Evolutionary conservation across 352 stramenopile species (phyloP), one percentile per base, ranked within the genome.

Genomic region (Globisporangium orthogonon): DNA sequence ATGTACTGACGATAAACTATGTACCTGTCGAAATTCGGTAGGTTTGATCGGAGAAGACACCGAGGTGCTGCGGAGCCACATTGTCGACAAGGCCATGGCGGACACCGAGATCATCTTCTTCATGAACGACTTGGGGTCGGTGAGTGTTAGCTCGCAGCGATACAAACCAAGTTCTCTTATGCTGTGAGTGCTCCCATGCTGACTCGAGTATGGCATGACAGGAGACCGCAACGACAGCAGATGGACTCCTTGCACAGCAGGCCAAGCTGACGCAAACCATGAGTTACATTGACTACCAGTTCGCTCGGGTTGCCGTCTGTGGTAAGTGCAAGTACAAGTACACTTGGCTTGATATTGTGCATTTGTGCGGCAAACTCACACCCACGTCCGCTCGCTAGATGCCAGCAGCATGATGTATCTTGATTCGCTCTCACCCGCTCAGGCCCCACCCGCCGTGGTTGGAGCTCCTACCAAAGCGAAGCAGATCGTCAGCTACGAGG

Each of bases 31-130:
- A 23, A 23, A 23, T 52, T 7, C 0, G 18, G 40, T 17, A 89
- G 79, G 79, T 7, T 50, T 89, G 3, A 65, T 87, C 33, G 79
- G 79, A 0, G 71, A 82, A 0, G 52, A 41, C 9, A 53, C 52
- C 5, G 77, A 89, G 39, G 61, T 83, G 0, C 50, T 71, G 39
- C 70, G 73, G 15, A 60, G 75, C 44, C 63, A 46, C 6, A 54
- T 86, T 29, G 61, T 86, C 5, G 69, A 79, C 33, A 84, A 78
- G 57, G 77, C 75, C 14, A 64, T 87, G n/a, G 72, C 69, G n/a
- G 79, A 89, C 49, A 47, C 79, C 10, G 77, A 89, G 50, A 75
- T 89, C 37, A 56, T 89, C 28, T 89, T 89, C 50, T 87, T 89
- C 56, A 84, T 87, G 79, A 89, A 82, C 53, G 79, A 87, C 28